phyloP scores from a whole-genome alignment of 768 basidiomycete species.

The Suillus hirtellus region DNA sequence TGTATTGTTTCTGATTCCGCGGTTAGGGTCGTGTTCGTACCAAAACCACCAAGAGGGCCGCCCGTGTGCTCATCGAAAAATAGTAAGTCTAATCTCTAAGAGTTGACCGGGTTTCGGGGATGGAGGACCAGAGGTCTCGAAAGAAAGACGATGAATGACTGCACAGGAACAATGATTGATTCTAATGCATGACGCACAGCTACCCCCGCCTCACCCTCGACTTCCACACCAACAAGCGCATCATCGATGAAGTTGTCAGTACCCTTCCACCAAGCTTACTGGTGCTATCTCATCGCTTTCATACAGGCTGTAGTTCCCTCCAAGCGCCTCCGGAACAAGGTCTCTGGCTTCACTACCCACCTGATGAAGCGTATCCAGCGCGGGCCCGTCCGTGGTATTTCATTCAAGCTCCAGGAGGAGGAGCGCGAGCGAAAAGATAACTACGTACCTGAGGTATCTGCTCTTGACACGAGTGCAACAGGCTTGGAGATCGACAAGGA shows the following conservation, averaged over 20 bases:
- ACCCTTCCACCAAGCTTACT: conserved; percentile 10
- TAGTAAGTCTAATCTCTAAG: conserved; percentile 59
- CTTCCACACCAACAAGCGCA: conserved; percentile 99
- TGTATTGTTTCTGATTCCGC: conserved; percentile 1
- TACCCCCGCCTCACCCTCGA: conserved; percentile 99
- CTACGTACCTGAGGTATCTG: conserved; percentile 98
- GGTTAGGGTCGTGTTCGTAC: conserved; percentile 96
- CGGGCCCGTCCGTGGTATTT: conserved; percentile 98
- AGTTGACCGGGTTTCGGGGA: not conserved
- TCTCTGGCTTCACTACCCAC: conserved; percentile 99
- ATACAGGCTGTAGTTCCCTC: conserved; percentile 88
- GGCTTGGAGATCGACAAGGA: conserved; percentile 89
- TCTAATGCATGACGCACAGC: conserved; percentile 41
- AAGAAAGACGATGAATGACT: not conserved
- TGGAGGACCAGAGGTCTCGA: not conserved
- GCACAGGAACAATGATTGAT: not conserved
- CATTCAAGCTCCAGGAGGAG: conserved; percentile 99
- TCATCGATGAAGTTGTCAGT: conserved; percentile 95
- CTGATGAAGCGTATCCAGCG: conserved; percentile 99
- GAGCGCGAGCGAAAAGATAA: conserved; percentile 99
- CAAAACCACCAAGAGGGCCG: conserved; percentile 99
- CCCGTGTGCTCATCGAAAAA: conserved; percentile 98
- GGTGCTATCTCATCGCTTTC: conserved; percentile 6
- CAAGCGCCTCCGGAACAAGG: conserved; percentile 99
- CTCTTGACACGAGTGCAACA: conserved; percentile 74